Percentiles rank a stretch among this genome's conserved stretches.
Evolutionary conservation across 148 eudicot genomes (phyloP).

Genomic region (Arctostaphylos glauca): DNA sequence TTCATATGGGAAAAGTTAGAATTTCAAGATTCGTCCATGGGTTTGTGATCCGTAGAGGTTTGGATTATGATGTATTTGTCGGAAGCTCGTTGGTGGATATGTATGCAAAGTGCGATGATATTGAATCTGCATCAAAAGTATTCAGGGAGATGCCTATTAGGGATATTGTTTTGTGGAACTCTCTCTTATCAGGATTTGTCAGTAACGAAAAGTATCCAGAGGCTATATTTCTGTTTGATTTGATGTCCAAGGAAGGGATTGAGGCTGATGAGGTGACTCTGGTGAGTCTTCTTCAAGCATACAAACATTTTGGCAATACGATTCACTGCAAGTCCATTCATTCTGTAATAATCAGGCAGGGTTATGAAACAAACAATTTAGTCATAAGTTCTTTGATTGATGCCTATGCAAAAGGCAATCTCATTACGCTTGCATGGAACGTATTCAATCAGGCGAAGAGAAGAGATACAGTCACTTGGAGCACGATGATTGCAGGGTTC

Average conservation of each 20-base stretch:
- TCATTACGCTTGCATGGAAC: conserved; percentile 44
- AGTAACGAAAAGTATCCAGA: conserved; percentile 52
- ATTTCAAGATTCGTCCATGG: conserved; percentile 54
- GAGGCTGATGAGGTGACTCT: conserved; percentile 74
- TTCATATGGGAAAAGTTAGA: conserved; percentile 29
- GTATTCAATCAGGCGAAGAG: conserved; percentile 37
- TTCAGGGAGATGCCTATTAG: conserved; percentile 48
- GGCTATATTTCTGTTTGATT: conserved; percentile 47
- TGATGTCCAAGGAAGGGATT: conserved; percentile 47
- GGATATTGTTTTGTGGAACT: conserved; percentile 77
- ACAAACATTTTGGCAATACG: conserved; percentile 48
- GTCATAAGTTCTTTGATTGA: conserved; percentile 64
- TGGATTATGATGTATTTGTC: conserved; percentile 53
- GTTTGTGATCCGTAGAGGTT: conserved; percentile 48
- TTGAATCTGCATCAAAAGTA: conserved; percentile 48
- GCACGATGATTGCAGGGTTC: conserved; percentile 80
- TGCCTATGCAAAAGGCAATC: conserved; percentile 68
- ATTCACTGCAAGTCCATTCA: conserved; percentile 62
- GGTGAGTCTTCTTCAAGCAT: conserved; percentile 63
- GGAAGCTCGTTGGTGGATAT: conserved; percentile 57
- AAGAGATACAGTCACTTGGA: conserved; percentile 66
- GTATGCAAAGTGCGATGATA: conserved; percentile 57
- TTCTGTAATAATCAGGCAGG: conserved; percentile 33
- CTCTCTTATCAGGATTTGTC: conserved; percentile 62
- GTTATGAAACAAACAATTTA: conserved; percentile 54